Conservation (phyloP, 352 stramenopile genomes). For the Nothophytophthora sp. region DNA sequence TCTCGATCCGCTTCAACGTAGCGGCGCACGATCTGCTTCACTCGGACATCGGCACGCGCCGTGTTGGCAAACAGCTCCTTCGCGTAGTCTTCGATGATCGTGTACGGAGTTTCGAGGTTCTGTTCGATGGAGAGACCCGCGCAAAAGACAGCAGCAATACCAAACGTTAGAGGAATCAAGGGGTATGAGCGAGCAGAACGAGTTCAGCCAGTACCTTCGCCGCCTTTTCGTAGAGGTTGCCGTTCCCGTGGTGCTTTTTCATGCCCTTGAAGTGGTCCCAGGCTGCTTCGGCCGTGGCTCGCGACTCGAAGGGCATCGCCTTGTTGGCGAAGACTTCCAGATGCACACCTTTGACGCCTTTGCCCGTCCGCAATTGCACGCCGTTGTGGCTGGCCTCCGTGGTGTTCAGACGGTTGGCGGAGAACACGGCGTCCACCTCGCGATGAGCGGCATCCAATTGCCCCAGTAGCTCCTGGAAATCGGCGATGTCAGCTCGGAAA, state of each 20-base stretch:
- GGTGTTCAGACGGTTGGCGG: slow-evolving; percentile 29
- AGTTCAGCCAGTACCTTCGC: slow-evolving; percentile 24
- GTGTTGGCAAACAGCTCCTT: slow-evolving; percentile 31
- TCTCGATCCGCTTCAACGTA: slow-evolving; percentile 53
- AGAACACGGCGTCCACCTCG: slow-evolving; percentile 27
- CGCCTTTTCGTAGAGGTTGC: slow-evolving; percentile 33
- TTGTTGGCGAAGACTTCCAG: slow-evolving; percentile 42
- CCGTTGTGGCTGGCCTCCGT: slow-evolving; percentile 27
- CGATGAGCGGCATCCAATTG: slow-evolving; percentile 12
- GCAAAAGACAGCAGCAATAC: not conserved
- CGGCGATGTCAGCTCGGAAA: slow-evolving; percentile 19
- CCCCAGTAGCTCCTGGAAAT: slow-evolving; percentile 20
- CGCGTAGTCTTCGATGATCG: slow-evolving; percentile 28
- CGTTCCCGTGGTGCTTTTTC: slow-evolving; percentile 33
- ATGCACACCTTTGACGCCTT: slow-evolving; percentile 14
- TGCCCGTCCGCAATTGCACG: slow-evolving; percentile 23
- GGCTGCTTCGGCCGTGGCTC: slow-evolving; percentile 24
- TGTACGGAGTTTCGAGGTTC: slow-evolving; percentile 27
- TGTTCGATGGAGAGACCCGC: not conserved
- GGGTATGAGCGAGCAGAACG: no score
- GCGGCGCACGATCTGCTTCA: slow-evolving; percentile 52
- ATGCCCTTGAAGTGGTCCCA: slow-evolving; percentile 45
- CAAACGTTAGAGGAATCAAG: no score
- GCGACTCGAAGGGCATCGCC: slow-evolving; percentile 35
- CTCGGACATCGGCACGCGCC: slow-evolving; percentile 29